Evolutionary conservation across 805 yeast genomes (phyloP).

Genomic region (Maudiozyma serrabonitensis): DNA sequence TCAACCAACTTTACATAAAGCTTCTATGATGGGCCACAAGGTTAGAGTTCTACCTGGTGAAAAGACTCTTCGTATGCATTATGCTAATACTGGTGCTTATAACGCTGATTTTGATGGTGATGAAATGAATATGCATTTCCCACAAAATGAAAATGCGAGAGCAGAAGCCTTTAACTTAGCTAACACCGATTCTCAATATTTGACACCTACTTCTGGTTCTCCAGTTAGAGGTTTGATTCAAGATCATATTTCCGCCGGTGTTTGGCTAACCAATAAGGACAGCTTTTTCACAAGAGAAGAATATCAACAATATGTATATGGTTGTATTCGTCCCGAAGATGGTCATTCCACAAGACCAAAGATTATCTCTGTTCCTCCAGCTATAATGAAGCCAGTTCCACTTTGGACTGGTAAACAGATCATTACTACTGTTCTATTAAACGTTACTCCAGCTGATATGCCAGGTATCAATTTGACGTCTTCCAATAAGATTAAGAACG

Average conservation of each 20-base stretch:
- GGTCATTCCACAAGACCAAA: constrained; percentile 74
- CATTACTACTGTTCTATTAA: constrained; percentile 81
- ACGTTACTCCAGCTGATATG: constrained; percentile 75
- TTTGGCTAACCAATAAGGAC: constrained; percentile 93
- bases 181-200: constrained; percentile 92
- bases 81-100: constrained; percentile 98
- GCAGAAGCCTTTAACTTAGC: constrained; percentile 94
- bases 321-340: constrained; percentile 94
- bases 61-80: constrained; percentile 90
- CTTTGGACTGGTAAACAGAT: constrained; percentile 98
- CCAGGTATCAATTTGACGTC: constrained; percentile 86
- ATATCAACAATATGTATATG: constrained; percentile 89
- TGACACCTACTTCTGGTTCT: constrained; percentile 96
- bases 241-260: constrained; percentile 98
- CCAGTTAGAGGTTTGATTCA: constrained; percentile 98
- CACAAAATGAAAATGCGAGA: constrained; percentile 93
- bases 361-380: constrained; percentile 79
- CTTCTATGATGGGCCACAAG: constrained; percentile 99
- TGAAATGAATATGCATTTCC: constrained; percentile 99
- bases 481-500: constrained; percentile 83
- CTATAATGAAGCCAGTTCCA: constrained; percentile 76
- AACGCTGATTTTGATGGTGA: constrained; percentile 99
- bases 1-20: constrained; percentile 98
- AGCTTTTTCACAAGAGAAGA: constrained; percentile 81
- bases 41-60: constrained; percentile 96